These are phyloP conservation scores for Basidiobolus meristosporus DNA, from an alignment of 371 early-diverging fungal species.

Conservation along the genomic window DNA sequence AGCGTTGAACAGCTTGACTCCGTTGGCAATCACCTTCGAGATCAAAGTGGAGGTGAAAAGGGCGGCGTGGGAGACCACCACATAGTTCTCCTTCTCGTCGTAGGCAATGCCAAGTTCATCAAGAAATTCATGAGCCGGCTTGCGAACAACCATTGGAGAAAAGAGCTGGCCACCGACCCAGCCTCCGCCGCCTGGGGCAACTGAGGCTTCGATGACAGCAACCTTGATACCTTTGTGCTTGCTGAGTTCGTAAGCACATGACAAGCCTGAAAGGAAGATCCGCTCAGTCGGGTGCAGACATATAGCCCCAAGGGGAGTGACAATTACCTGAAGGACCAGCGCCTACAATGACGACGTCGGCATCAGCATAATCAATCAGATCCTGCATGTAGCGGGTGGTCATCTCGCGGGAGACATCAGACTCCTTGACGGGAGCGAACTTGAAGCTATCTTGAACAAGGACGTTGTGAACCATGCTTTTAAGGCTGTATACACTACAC, in stretches of 20 bases:
- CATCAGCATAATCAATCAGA: slow-evolving; percentile 36
- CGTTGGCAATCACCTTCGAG: slow-evolving; percentile 37
- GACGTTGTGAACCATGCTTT: no score
- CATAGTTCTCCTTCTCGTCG: slow-evolving; percentile 53
- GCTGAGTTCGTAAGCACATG: slow-evolving; percentile 45
- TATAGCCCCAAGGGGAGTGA: slow-evolving; percentile 3
- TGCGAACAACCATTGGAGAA: slow-evolving; percentile 45
- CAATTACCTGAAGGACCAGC: slow-evolving; percentile 35
- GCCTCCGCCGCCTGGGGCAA: slow-evolving; percentile 50
- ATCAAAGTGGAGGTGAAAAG: slow-evolving; percentile 57
- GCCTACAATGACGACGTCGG: slow-evolving; percentile 57
- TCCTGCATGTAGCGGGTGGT: slow-evolving; percentile 42
- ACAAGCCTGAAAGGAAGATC: slow-evolving; percentile 13
- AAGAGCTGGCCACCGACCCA: slow-evolving; percentile 65
- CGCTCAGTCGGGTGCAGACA: background rate
- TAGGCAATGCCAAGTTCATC: slow-evolving; percentile 43
- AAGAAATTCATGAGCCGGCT: slow-evolving; percentile 43
- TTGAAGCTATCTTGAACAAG: no score
- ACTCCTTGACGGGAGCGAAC: slow-evolving; percentile 38
- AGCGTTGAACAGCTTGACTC: slow-evolving; percentile 63
- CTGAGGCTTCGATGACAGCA: slow-evolving; percentile 41
- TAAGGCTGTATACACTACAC: no score
- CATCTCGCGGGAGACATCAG: slow-evolving; percentile 53
- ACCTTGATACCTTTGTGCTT: slow-evolving; percentile 43
- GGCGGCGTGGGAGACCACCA: slow-evolving; percentile 52